Conservation (phyloP, 345 rosid species). For the Syzygium aromaticum region DNA sequence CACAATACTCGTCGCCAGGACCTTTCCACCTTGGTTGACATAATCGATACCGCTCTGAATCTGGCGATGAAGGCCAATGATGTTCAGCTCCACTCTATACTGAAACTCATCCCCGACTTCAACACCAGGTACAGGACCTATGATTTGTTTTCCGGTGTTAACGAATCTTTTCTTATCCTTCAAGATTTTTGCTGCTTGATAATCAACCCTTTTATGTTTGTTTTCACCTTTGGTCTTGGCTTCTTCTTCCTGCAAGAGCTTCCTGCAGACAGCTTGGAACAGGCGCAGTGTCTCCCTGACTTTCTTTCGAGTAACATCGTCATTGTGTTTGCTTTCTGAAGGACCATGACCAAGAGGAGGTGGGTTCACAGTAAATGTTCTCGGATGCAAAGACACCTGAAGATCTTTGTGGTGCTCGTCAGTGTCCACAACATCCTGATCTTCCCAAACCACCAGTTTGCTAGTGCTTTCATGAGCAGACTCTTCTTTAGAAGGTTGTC, state of each 20-base stretch:
- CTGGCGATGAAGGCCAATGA: conserved; percentile 69
- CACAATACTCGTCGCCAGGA: conserved; percentile 61
- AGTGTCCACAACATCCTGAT: conserved; percentile 3
- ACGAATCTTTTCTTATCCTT: conserved; percentile 36
- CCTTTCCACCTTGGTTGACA: conserved; percentile 19
- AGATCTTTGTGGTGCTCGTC: conserved; percentile 5
- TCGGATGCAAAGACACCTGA: conserved; percentile 7
- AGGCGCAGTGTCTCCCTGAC: conserved; percentile 78
- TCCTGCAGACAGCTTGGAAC: conserved; percentile 60
- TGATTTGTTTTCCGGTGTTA: conserved; percentile 28
- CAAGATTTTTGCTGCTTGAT: conserved; percentile 46
- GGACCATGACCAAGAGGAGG: conserved; percentile 35
- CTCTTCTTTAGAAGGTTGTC: background rate
- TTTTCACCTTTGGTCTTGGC: conserved; percentile 23
- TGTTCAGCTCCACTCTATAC: conserved; percentile 60
- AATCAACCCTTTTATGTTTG: conserved; percentile 42
- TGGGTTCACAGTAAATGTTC: conserved; percentile 21
- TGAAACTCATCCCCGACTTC: conserved; percentile 79
- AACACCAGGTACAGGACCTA: conserved; percentile 79
- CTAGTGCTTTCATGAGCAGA: conserved; percentile 1
- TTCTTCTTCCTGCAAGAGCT: conserved; percentile 70
- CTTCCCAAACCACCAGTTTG: conserved; percentile 3
- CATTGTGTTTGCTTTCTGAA: conserved; percentile 10
- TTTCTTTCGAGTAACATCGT: conserved; percentile 34
- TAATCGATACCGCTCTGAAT: conserved; percentile 74